These are phyloP conservation scores for Fagopyrum tataricum DNA, from an alignment of 148 eudicot species.

Conservation along the genomic window DNA sequence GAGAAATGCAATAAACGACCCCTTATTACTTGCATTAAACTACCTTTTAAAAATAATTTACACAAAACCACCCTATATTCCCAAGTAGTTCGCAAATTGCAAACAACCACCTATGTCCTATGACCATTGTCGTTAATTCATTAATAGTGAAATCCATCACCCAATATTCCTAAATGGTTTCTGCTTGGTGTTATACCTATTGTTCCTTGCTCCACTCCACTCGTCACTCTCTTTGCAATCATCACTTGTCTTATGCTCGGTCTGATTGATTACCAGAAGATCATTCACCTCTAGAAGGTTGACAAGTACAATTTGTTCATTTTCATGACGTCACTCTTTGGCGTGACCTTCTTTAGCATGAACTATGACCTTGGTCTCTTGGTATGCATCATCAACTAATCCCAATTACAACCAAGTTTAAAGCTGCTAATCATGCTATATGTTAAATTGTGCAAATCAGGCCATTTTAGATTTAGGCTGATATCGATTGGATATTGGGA, in stretches of 20 bases:
- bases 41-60: no score
- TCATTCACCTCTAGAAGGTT: constrained; percentile 48
- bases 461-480: no score
- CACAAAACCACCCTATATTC: no score
- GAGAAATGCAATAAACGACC: background rate
- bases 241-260: constrained; percentile 84
- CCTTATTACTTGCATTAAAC: no score
- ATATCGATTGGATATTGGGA: no score
- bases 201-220: constrained; percentile 75
- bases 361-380: constrained; percentile 73
- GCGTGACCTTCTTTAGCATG: constrained; percentile 77
- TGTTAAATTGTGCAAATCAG: no score
- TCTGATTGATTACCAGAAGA: constrained; percentile 56
- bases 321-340: constrained; percentile 71
- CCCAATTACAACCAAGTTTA: no score
- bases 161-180: background rate
- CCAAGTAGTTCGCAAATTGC: no score
- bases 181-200: constrained; percentile 57
- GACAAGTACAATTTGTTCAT: constrained; percentile 86
- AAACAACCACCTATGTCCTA: no score
- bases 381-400: constrained; percentile 20
- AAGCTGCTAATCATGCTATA: no score
- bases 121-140: no score
- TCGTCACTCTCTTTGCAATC: constrained; percentile 79
- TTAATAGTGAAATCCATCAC: no score